Base-by-base conservation (phyloP, 495 filamentous ascomycete species). In the Friedmanniomyces simplex region DNA sequence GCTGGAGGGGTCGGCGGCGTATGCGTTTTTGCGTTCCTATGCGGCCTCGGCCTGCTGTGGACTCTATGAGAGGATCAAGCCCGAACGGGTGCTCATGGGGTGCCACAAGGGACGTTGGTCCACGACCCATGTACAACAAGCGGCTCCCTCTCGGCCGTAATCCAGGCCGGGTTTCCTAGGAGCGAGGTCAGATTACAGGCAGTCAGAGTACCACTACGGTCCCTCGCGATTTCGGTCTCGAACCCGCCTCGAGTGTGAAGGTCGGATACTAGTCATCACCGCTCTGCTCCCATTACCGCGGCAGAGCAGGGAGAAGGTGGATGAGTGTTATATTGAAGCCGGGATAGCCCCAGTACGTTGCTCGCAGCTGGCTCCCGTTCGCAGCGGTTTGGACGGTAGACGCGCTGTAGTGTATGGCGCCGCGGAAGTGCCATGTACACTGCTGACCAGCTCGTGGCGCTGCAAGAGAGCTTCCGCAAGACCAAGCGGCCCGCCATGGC, bases 391-490 rank as follows among this genome's bases (percentile, higher is more conserved):
- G 28, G 10, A 10, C 4, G 28, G 4, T 32, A 32, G 28, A 32
- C 4, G 28, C 28, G 10, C 28, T 10, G 28, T 32, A 32, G 4
- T 10, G 10, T 32, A 32, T 32, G 28, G 28, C 10, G 28, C 28
- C 3, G 28, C 28, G 28, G 28, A 10, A 32, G 28, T 32, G 10
- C 28, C 28, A 10, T 32, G 3, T 10, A 10, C 28, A 4, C 28
- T 10, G 28, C 22, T 41, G 18, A 70, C 47, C 6, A 67, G 69
- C 18, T 70, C 67, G 52, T 79, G 76, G 45, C 72, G 76, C 63
- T 79, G 77, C 20, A 81, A 50, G 21, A 81, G 55, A 73, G 75
- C 75, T 62, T 79, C 78, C 11, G 73, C 60, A 22, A 81, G 71
- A 3, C 71, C 76, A 6, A 75, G 73, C 3, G 67, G 69, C 24